A percentile compares a stretch with the other conserved stretches of the same genome.
Evolutionary conservation across 495 filamentous ascomycete genomes (phyloP).

Genomic region (Neurospora sp.): DNA sequence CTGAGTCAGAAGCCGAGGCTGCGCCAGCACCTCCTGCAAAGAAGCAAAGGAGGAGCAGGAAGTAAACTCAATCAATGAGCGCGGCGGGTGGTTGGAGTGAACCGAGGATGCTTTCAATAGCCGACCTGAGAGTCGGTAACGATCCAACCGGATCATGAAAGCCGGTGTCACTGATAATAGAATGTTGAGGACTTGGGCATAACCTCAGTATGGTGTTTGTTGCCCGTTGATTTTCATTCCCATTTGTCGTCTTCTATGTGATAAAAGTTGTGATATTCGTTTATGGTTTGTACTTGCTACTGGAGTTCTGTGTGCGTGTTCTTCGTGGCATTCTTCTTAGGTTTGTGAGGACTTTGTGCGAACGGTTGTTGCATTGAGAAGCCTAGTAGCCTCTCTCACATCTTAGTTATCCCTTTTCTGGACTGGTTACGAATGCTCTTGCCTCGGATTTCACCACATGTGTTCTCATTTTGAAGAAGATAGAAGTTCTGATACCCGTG

Average conservation of each 20-base stretch:
- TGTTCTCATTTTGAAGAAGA: background rate
- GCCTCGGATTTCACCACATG: too few species aligned
- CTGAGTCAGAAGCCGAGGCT: constrained; percentile 13
- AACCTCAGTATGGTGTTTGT: background rate
- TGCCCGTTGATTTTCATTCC: background rate
- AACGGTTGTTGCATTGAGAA: too few species aligned
- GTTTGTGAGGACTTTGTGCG: background rate
- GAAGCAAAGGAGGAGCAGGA: constrained; percentile 18
- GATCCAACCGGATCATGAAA: background rate
- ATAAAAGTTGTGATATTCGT: background rate
- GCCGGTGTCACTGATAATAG: background rate
- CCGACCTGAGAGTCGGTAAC: background rate
- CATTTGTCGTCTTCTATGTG: background rate
- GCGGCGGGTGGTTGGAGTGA: background rate
- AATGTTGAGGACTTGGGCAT: background rate
- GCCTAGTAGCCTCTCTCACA: background rate
- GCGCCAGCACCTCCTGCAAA: constrained; percentile 10
- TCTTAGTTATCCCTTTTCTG: background rate
- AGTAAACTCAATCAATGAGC: constrained; percentile 1
- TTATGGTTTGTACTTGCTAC: background rate
- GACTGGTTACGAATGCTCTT: background rate
- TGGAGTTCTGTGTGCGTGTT: too few species aligned
- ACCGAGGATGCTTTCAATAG: background rate
- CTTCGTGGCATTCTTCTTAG: background rate
- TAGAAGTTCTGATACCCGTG: too few species aligned